Evolutionary conservation across 108 stramenopile species (phyloP), one percentile per base, ranked within the genome.

Genomic region (Epithemia pelagica): DNA sequence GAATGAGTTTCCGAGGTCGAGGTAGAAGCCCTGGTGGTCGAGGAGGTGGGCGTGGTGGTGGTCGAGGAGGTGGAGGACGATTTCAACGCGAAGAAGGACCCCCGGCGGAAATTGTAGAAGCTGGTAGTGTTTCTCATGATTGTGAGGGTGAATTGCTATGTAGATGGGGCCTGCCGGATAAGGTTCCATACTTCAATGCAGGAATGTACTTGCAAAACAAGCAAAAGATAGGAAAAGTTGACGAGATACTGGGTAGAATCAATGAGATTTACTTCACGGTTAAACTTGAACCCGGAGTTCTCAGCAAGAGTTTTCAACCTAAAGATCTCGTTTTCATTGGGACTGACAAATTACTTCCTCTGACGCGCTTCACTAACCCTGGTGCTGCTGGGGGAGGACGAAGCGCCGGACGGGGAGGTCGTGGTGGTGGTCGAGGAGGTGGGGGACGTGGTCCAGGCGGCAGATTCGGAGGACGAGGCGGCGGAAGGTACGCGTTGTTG

Each of bases 111-210:
- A 84, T 93, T 69, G 80, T 93, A 58, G 92, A 93, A 72, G 72
- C 76, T 60, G 92, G 89, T 22, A 68, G 77, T 56, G 87, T 93
- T 0, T 18, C 81, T 26, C 92, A 93, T 71, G 92, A 93, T 67
- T 88, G 87, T 65, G 92, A 93, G 70, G 81, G 86, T 18, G 92
- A 93, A 67, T 63, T 93, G 53, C 82, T 93, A 21, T 88, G 86
- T 52, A 77, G 78, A 67, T 82, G 84, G 81, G 80, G 81, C 2
- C 56, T 97, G 65, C 20, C 69, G 21, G 86, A 90, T 52, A 96
- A 91, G 77, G 88, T 99, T 24, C 98, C 98, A 0, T 96, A 99
- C 73, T 99, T 99, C 85, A 99, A 99, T 71, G 98, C 98, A 29
- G 95, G 94, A 2, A 78, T 96, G 26, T 99, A 92, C 78, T 86